Base-by-base conservation (phyloP, 1,284 basidiomycete species). In the Clitocybe nebularis region DNA sequence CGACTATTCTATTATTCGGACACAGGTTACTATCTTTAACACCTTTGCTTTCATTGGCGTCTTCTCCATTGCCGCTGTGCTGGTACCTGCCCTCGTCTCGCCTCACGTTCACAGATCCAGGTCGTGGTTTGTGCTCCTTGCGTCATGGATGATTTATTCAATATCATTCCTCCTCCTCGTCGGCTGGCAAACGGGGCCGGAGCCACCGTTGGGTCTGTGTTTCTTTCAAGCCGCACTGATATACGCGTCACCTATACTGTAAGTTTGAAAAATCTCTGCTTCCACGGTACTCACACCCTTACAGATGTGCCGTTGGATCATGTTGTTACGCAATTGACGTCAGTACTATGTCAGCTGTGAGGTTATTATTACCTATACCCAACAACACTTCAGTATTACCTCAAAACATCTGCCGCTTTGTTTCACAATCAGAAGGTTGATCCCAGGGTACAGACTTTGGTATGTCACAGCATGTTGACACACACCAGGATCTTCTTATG, bases 221-320 rank as follows among this genome's bases (percentile, higher is more conserved):
- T 30, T 52, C 17, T 35, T 55, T 11, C 56, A 61, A 42, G 54
- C 55, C 14, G 48, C 48, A 1, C 33, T 58, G n/a, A 49, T 60
- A 19, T 60, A 58, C 33, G 55, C 58, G 13, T 43, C 47, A 7
- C 55, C 51, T 3, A 44, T 47, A 7, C 33, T 51, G 54, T 54
- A 30, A 39, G 52, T 41, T 14, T 6, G 17, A 17, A 19, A 32
- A n/a, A n/a, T n/a, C n/a, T n/a, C n/a, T n/a, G n/a, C n/a, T n/a
- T n/a, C n/a, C n/a, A 11, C 33, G 22, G 30, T 25, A 19, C 3
- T 36, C 20, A 13, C 23, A 26, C 19, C 9, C 23, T 4, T 19
- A 7, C 11, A 40, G 43, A 16, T 44, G 43, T 23, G 37, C 36
- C 19, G 8, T 39, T 20, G 37, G 29, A 8, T 32, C 32, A 8